These are phyloP conservation scores for Russula abietina DNA, from an alignment of 768 basidiomycete genomes.

Conservation along the genomic window DNA sequence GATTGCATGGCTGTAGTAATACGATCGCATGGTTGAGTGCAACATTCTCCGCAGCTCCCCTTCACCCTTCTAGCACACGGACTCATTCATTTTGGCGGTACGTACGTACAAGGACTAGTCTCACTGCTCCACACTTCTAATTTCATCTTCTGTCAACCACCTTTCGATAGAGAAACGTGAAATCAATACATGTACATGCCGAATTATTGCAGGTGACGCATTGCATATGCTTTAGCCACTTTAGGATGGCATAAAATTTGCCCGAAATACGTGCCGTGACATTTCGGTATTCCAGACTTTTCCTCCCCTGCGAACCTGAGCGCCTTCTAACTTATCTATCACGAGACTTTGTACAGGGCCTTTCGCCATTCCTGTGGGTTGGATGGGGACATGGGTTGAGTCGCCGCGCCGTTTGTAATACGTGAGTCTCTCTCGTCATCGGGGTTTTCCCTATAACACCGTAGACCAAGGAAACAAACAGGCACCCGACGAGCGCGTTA, in stretches of 20 bases:
- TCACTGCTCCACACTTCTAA: background rate
- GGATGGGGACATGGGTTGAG: background rate
- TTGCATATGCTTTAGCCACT: background rate
- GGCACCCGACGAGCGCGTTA: background rate
- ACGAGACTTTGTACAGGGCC: background rate
- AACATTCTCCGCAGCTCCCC: background rate
- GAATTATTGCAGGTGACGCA: background rate
- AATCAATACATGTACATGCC: too few relatives aligned
- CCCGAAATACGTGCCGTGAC: background rate
- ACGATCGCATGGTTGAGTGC: background rate
- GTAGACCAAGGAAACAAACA: background rate
- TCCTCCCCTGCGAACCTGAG: background rate
- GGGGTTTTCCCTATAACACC: background rate
- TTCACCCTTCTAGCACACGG: background rate
- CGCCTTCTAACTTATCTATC: background rate
- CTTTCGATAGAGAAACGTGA: constrained; percentile 2
- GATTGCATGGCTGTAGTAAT: background rate
- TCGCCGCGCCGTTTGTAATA: background rate
- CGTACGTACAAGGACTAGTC: background rate
- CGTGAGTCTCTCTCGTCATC: background rate
- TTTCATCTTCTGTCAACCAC: background rate
- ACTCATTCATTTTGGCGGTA: background rate
- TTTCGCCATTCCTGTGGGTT: background rate
- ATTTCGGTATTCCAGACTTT: background rate
- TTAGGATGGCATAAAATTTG: background rate